Base-by-base conservation (phyloP, 1,139 yeast genomes). In the Lodderomyces elongisporus region DNA sequence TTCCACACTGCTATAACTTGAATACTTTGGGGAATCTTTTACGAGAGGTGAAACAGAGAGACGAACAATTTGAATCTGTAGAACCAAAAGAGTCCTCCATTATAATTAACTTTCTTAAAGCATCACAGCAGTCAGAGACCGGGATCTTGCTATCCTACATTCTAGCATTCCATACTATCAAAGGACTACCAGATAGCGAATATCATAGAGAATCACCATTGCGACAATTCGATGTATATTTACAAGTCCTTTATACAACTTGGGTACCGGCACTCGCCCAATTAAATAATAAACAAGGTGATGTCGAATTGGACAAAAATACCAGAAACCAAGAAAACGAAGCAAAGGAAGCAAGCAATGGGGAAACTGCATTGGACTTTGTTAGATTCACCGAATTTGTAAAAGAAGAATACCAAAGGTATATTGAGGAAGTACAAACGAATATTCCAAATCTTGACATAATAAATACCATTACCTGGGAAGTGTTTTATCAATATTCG, bases 401-500 rank as follows among this genome's bases (percentile, higher is more conserved):
- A 21, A 10, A 10, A 9, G 34, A 30, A 3, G 53, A 51, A 28
- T 37, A 52, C 37, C 40, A 46, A 28, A 42, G 35, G 26, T 17
- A 16, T 23, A 32, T 45, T 7, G 30, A 39, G 16, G 48, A 51
- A 4, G 31, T 49, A 15, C 37, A 38, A 10, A 31, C 49, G 12
- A 39, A 18, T 26, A 34, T 26, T 31, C 33, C 33, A 10, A 45
- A 39, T 5, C 10, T 41, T 7, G 40, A 43, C 14, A 36, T 45
- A 17, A 37, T 32, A 14, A 34, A 31, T 40, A 15, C 45, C 18
- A 47, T 48, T 27, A 39, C 47, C 15, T 66, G 56, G 39, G 53
- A 44, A 1, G 55, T 50, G 24, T 58, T 61, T 16, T 55, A 49
- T 32, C 79, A 69, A 36, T 47, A 78, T 10, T 60, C 57, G 34